Conservation (phyloP, 78 protist genomes). For the Dictyostelium firmibasis region DNA sequence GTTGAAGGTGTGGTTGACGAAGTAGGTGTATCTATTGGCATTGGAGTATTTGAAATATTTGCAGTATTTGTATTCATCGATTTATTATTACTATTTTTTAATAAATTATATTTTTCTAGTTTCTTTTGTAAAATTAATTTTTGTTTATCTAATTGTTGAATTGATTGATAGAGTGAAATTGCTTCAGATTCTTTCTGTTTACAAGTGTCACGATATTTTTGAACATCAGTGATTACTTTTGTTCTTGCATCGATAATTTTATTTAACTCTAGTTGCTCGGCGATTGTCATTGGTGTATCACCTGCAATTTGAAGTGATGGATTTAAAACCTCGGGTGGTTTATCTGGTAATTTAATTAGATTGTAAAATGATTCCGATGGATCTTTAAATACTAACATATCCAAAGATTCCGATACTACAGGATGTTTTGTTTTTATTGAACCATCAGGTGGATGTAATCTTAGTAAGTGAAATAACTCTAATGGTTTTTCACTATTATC, state of each 20-base stretch:
- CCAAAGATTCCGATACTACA: conserved; percentile 69
- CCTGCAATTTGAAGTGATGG: conserved; percentile 18
- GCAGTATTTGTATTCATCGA: background rate
- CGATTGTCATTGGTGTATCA: background rate
- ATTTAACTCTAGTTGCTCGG: conserved; percentile 61
- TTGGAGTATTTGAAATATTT: background rate
- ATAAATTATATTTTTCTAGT: conserved; percentile 57
- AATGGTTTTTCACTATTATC: conserved; percentile 78
- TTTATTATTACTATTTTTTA: background rate
- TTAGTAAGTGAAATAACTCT: conserved; percentile 50
- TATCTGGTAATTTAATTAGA: conserved; percentile 63
- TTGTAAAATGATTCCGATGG: conserved; percentile 59
- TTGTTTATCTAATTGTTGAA: conserved; percentile 38
- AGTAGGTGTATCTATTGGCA: background rate
- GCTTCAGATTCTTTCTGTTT: conserved; percentile 47
- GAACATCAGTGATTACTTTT: conserved; percentile 21
- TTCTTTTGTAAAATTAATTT: conserved; percentile 59
- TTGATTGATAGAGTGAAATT: conserved; percentile 6
- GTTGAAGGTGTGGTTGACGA: background rate
- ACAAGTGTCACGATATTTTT: conserved; percentile 41
- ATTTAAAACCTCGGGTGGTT: conserved; percentile 27
- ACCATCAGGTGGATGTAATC: conserved; percentile 78
- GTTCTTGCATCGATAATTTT: conserved; percentile 51
- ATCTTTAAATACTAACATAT: conserved; percentile 51
- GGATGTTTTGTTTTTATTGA: conserved; percentile 44